phyloP scores from a whole-genome alignment of 352 stramenopile genomes.

The Blastocystis sp. region DNA sequence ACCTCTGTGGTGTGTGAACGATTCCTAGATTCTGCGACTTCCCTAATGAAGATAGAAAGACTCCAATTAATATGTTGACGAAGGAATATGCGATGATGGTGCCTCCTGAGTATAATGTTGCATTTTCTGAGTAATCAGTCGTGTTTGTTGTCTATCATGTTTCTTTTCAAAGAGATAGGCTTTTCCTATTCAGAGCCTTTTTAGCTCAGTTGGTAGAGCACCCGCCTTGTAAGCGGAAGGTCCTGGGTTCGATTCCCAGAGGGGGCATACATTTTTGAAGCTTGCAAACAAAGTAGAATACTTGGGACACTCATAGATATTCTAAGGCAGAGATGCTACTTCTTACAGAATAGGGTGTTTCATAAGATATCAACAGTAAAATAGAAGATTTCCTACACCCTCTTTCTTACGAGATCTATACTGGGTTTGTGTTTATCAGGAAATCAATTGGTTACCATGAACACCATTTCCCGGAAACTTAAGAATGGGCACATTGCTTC shows the following conservation, averaged over 20 bases:
- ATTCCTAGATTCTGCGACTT: slow-evolving; percentile 40
- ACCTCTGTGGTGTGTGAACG: background rate
- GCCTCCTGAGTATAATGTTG: background rate
- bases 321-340: too few species aligned
- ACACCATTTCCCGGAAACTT: too few species aligned
- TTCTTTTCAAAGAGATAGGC: background rate
- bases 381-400: too few species aligned
- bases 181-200: background rate
- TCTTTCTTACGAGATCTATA: too few species aligned
- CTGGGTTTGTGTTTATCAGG: too few species aligned
- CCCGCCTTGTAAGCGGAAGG: slow-evolving; percentile 62
- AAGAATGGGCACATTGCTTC: too few species aligned
- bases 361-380: too few species aligned
- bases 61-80: background rate
- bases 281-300: too few species aligned
- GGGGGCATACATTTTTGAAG: slow-evolving; percentile 40
- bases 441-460: too few species aligned
- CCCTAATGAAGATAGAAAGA: background rate
- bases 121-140: background rate
- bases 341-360: too few species aligned
- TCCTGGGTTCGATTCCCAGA: slow-evolving; percentile 62
- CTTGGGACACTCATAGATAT: too few species aligned
- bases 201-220: slow-evolving; percentile 64
- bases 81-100: background rate
- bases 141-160: background rate